Base-by-base conservation (phyloP, 2,329 filamentous ascomycete species). In the Ilyonectria destructans region DNA sequence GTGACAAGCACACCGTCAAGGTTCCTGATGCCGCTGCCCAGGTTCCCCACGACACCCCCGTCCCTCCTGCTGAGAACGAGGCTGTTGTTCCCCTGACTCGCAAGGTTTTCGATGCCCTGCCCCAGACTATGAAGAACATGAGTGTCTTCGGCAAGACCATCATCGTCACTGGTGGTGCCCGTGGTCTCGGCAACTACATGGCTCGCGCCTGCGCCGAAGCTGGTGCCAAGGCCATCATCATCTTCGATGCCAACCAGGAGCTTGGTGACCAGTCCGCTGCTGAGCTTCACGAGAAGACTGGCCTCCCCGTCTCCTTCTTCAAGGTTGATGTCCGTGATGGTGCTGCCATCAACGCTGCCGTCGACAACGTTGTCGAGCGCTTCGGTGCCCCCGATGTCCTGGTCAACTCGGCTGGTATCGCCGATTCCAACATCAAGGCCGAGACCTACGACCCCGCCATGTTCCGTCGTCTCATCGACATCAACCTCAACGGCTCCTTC, bases 401-500 rank as follows among this genome's bases (percentile, higher is more conserved):
- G n/a, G 87, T 95, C 83, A 94, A 94, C 84, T 91, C 91, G 56
- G 93, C 93, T 52, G 92, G 93, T 78, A 94, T 95, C 71, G 92
- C 92, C 71, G 92, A 95, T 80, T 94, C 92, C 79, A 95, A 95
- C 86, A 93, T 95, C 84, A 92, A 92, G 81, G 92, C 92, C 57
- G 93, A 95, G 86, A 90, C 86, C 21, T 95, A 95, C 83, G 89
- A 93, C 78, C 86, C 88, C 31, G 88, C 90, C 80, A 93, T 92
- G 87, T 95, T 94, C 87, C 91, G 92, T 56, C 90, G 90, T 63
- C 88, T 95, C 37, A 91, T 95, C 75, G 92, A 95, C 80, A 94
- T 95, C 85, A 96, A 95, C 86, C 83, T 95, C 43, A 94, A 89
- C 9, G 93, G 93, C 60, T 91, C 91, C 5, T 95, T 95, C 87